Evolutionary conservation across 2,329 filamentous ascomycete genomes (phyloP).

Genomic region (Parastagonospora avenae): DNA sequence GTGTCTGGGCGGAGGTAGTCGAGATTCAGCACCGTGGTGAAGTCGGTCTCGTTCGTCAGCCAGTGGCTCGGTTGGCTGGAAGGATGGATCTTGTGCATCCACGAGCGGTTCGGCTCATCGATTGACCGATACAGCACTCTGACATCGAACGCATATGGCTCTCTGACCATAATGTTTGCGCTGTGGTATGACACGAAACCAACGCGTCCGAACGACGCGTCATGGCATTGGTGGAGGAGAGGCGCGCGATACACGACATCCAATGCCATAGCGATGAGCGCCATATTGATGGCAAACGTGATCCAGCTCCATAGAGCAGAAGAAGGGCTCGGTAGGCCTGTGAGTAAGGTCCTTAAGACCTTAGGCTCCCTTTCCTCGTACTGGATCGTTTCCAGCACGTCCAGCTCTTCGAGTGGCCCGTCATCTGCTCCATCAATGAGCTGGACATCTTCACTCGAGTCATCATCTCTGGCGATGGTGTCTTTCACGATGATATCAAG

Average conservation of each 20-base stretch:
- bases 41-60: slow-evolving; percentile 80
- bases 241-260: slow-evolving; percentile 80
- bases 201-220: slow-evolving; percentile 83
- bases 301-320: slow-evolving; percentile 68
- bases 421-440: slow-evolving; percentile 49
- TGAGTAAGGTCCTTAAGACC: slow-evolving; percentile 69
- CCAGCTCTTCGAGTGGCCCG: slow-evolving; percentile 53
- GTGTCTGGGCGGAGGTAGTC: slow-evolving; percentile 71
- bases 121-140: slow-evolving; percentile 44
- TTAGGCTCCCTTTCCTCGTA: slow-evolving; percentile 63
- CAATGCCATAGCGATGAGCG: slow-evolving; percentile 69
- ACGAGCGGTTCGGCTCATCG: slow-evolving; percentile 31
- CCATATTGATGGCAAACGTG: slow-evolving; percentile 74
- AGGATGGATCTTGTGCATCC: slow-evolving; percentile 38
- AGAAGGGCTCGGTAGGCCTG: slow-evolving; percentile 75
- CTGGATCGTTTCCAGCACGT: slow-evolving; percentile 67
- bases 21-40: slow-evolving; percentile 72
- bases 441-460: slow-evolving; percentile 37
- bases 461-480: slow-evolving; percentile 41
- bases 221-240: slow-evolving; percentile 69
- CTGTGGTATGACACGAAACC: slow-evolving; percentile 83
- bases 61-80: slow-evolving; percentile 46
- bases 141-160: slow-evolving; percentile 76
- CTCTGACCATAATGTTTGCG: slow-evolving; percentile 82
- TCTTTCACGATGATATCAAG: slow-evolving; percentile 57